Evolutionary conservation across 306 rosid genomes (phyloP), one percentile per base, ranked within the genome.

Genomic region (Styphnolobium japonicum): DNA sequence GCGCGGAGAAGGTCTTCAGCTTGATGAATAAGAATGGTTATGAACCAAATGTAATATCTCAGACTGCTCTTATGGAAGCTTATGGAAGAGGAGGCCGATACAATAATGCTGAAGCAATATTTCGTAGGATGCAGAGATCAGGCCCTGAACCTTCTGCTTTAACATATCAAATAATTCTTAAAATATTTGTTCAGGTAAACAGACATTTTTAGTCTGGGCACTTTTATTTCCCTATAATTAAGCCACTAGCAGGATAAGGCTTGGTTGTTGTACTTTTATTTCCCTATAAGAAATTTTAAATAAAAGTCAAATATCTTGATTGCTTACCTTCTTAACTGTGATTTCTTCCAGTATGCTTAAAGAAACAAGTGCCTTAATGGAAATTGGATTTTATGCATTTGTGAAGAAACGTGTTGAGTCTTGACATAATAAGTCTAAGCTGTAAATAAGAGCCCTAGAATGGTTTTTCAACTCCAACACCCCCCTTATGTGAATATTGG

Each of bases 51-150:
- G 94, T 93, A 10, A 85, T 93, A 55, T 86, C 97, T 42, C 97
- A 93, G 55, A 95, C 97, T 73, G 95, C 99, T 80, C 96, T 95
- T n/a, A 84, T 95, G 98, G 98, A 93, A 90, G 98, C 99, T 45
- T 95, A 95, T 85, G 98, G 98, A 73, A 93, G 61, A 85, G 96
- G 97, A 56, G 84, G 96, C 21, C 84, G 81, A 71, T 91, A 83
- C 80, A 91, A 84, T 62, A 91, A 91, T 58, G 98, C 99, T 7
- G 98, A 95, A 88, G 96, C 98, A 33, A 90, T 95, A 81, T 95
- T 95, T 83, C 91, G 96, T 60, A 87, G 97, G 85, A 93, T 95
- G 99, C 91, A 82, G 82, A 81, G 80, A 81, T 88, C 86, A 27
- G 97, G 98, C 71, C 99, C 99, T 60, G 94, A 91, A 89, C 99